Percentiles rank a stretch among this genome's conserved stretches.
These are phyloP conservation scores for Aspergillus haitiensis DNA, from an alignment of 495 filamentous ascomycete species.

Conservation along the genomic window DNA sequence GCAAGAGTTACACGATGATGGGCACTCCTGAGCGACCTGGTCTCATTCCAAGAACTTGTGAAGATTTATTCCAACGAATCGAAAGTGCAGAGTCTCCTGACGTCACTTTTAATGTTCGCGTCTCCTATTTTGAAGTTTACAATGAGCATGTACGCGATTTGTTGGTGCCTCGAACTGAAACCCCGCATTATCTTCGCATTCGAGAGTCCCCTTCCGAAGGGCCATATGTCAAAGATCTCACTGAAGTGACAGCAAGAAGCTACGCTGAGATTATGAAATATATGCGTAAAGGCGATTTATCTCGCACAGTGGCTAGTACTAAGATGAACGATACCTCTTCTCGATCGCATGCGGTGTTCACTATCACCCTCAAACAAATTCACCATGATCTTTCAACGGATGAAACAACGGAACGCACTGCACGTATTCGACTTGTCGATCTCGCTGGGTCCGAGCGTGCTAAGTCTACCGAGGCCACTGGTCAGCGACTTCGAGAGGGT, in stretches of 20 bases:
- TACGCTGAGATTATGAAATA: conserved; percentile 80
- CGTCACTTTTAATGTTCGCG: conserved; percentile 92
- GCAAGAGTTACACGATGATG: conserved; percentile 99
- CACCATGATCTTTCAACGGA: conserved; percentile 91
- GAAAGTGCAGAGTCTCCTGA: conserved; percentile 79
- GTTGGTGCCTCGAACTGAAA: conserved; percentile 70
- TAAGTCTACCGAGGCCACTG: conserved; percentile 93
- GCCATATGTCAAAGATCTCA: conserved; percentile 96
- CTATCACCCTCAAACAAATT: conserved; percentile 95
- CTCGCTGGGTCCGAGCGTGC: conserved; percentile 93
- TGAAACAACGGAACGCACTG: conserved; percentile 90
- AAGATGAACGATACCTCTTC: conserved; percentile 99
- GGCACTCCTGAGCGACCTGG: conserved; percentile 83
- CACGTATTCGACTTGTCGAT: conserved; percentile 93
- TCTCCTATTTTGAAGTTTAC: conserved; percentile 99
- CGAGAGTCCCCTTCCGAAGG: conserved; percentile 93
- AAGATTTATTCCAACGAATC: conserved; percentile 94
- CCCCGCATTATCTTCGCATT: conserved; percentile 93
- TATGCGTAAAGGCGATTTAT: conserved; percentile 88
- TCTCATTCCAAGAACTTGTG: conserved; percentile 94
- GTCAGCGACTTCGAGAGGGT: conserved; percentile 84
- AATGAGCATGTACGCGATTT: conserved; percentile 98
- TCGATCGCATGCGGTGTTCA: conserved; percentile 95
- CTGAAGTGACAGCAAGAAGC: conserved; percentile 82
- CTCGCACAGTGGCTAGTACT: conserved; percentile 88